Evolutionary conservation across 441 rosid genomes (phyloP), one percentile per base, ranked within the genome.

Genomic region (Eutrema salsugineum): DNA sequence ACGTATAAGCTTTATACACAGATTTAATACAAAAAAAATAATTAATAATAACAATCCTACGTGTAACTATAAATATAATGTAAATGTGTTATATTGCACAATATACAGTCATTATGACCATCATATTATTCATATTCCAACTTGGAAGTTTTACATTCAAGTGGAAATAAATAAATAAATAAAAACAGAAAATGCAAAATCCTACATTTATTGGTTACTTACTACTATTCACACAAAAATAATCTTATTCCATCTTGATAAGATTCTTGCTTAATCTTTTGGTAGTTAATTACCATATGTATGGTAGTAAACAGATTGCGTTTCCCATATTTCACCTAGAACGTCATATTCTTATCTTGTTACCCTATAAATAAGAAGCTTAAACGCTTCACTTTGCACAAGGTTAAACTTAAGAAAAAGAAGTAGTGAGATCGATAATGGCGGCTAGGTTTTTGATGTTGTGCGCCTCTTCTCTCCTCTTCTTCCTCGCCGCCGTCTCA

Each of bases 361-460:
- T 27, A 14, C 33, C 6, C n/a, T 64, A 64, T 72, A 72, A 27
- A 46, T 64, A 64, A 36, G 69, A 68, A 67, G 49, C 70, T 20
- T 17, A 68, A 68, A 9, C 73, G 70, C 64, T 53, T 38, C 50
- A 28, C 12, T 19, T 30, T 43, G 24, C 63, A 20, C 14, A 36
- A 6, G n/a, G 1, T 38, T 49, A n/a, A n/a, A n/a, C n/a, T n/a
- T n/a, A 54, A 19, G 22, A 48, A 38, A 19, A 4, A 58, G n/a
- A 47, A 38, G 40, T 50, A 58, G 61, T 19, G 38, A 58, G 56
- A 57, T 22, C 2, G 15, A 60, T 16, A 28, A 53, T 67, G 78
- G 63, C 63, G 32, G 42, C 73, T 68, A 74, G 78, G 78, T 42
- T 50, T 74, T 16, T 67, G 40, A 16, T 48, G 9, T 10, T 43